A percentile compares a stretch with the other conserved stretches of the same genome.
Evolutionary conservation across 768 basidiomycete genomes (phyloP).

Genomic region (Suillus occidentalis): DNA sequence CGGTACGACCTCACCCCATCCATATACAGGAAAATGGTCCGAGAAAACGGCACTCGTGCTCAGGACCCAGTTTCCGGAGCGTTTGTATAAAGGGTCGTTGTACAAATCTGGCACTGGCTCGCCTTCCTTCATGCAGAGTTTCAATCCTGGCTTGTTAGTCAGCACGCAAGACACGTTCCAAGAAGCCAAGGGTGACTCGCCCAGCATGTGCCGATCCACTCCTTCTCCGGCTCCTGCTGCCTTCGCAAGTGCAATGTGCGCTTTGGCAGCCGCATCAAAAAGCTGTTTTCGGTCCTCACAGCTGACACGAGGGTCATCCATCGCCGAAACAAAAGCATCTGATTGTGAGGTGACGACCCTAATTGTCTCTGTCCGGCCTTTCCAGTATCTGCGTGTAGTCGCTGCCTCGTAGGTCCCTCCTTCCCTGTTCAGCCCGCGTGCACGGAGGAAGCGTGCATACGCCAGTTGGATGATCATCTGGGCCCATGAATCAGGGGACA

Average conservation of each 20-base stretch:
- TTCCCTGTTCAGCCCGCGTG: constrained; percentile 19
- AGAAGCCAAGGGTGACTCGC: constrained; percentile 37
- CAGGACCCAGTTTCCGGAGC: constrained; percentile 81
- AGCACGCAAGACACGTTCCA: neutral
- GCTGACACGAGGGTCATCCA: constrained; percentile 51
- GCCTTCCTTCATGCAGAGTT: constrained; percentile 58
- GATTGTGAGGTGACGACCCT: constrained; percentile 77
- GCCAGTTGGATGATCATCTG: constrained; percentile 93
- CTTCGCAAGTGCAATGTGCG: constrained; percentile 66
- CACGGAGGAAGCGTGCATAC: constrained; percentile 62
- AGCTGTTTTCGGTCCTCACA: constrained; percentile 47
- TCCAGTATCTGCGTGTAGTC: constrained; percentile 82
- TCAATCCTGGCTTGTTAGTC: constrained; percentile 52
- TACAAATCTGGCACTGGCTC: constrained; percentile 72
- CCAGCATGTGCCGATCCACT: constrained; percentile 86
- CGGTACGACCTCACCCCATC: constrained; percentile 95
- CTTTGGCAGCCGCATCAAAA: constrained; percentile 61
- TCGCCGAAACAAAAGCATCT: constrained; percentile 74
- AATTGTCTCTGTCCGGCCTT: constrained; percentile 94
- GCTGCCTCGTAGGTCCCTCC: constrained; percentile 95
- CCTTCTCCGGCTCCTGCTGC: constrained; percentile 68
- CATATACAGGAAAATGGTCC: constrained; percentile 81
- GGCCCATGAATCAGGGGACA: constrained; percentile 94
- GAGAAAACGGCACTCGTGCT: constrained; percentile 90
- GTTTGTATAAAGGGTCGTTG: constrained; percentile 68